A percentile compares a stretch with the other conserved stretches of the same genome.
Evolutionary conservation across 78 protist genomes (phyloP).

Genomic region (Monocercomonoides exilis): DNA sequence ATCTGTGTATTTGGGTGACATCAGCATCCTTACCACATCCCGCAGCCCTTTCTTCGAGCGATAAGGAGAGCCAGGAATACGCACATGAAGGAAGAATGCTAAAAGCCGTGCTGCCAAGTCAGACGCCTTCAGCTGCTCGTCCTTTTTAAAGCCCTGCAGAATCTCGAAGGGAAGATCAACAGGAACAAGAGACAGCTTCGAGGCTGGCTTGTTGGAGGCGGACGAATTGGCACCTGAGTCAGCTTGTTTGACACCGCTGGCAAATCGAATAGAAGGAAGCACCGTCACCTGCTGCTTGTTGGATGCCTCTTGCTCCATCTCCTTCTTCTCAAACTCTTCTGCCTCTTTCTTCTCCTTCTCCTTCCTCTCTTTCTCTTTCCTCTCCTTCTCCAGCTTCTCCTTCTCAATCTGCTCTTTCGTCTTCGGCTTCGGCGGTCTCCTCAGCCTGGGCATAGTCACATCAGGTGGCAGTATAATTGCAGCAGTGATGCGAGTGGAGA

Average conservation of each 20-base stretch:
- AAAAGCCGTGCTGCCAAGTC: background rate
- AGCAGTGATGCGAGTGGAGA: background rate
- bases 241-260: no score
- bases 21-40: background rate
- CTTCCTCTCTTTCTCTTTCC: background rate
- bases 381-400: background rate
- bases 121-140: background rate
- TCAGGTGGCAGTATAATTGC: background rate
- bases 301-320: background rate
- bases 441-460: background rate
- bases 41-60: background rate
- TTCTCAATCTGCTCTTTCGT: background rate
- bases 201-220: no score
- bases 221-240: no score
- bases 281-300: background rate
- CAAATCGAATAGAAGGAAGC: no score
- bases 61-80: background rate
- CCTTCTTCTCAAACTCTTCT: background rate
- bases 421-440: background rate
- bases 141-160: background rate
- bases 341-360: background rate
- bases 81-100: background rate
- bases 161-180: background rate
- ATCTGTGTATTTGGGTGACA: background rate
- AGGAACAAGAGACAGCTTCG: background rate